Base-by-base conservation (phyloP, 768 basidiomycete genomes). In the Hypholoma fasciculare region DNA sequence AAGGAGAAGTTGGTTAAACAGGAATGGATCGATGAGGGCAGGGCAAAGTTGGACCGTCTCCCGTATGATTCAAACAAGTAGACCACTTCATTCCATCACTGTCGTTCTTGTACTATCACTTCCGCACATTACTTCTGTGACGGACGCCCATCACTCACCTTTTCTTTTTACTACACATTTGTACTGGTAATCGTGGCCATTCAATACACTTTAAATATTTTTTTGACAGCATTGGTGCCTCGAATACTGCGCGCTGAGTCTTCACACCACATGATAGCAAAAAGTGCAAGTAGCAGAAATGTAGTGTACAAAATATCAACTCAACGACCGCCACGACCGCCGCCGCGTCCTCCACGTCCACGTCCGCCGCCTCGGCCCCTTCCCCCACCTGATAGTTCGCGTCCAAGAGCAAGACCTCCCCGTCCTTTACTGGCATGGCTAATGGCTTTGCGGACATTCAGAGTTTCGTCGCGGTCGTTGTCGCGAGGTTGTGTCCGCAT, bases 371-470 rank as follows among this genome's bases (percentile, higher is more conserved):
- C 65, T 37, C 69, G 65, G 2, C 73, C 67, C 20, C 74, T 65
- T 58, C 71, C 71, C 13, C 66, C 63, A n/a, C 71, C 66, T 37
- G 72, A 66, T 5, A 72, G 63, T 53, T 78, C 75, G 47, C 81
- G 72, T 3, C 79, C 84, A 34, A 91, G 69, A 2, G 89, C 81
- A 47, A 82, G 69, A 8, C 83, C 82, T 17, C 89, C 90, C 54
- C 78, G 77, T 1, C 89, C 88, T 69, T 83, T 88, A 62, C 86
- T 91, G 17, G 86, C 88, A 52, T 81, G 79, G 46, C 90, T 79
- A 20, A 98, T 85, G 0, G 96, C 96, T 71, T 98, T 98, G 57
- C 96, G 82, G 0, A 90, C 82, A 69, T 98, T 96, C 52, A 99
- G 72, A 46, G 43, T 46, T n/a, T 50, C 49, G 3, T 89, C 83